Conservation (phyloP, 305 asterid genomes). For the Fraxinus velutina region DNA sequence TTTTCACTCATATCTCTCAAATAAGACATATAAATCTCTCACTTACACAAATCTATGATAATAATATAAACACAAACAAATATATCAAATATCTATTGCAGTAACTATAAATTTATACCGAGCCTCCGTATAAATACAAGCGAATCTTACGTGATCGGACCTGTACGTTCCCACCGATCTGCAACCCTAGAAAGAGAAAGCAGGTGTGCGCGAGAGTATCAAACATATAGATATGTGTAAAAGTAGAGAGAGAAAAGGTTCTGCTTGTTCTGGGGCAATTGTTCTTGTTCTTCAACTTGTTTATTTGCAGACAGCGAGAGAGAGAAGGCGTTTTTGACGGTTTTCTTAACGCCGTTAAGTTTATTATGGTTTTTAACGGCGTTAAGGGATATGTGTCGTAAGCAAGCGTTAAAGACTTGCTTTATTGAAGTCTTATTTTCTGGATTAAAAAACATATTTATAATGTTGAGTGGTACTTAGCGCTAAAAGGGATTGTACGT, state of each 20-base stretch:
- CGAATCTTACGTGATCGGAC: constrained; percentile 35
- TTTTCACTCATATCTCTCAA: constrained; percentile 21
- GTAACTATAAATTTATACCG: constrained; percentile 10
- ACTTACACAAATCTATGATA: constrained; percentile 1
- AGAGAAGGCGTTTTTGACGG: constrained; percentile 32
- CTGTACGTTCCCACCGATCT: constrained; percentile 32
- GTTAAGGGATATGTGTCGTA: constrained; percentile 26
- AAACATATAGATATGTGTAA: constrained; percentile 21
- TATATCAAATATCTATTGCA: not conserved
- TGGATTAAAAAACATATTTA: not conserved
- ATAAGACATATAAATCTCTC: constrained; percentile 6
- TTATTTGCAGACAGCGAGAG: constrained; percentile 27
- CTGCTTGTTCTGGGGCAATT: constrained; percentile 30
- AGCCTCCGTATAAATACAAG: constrained; percentile 19
- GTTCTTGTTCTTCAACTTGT: constrained; percentile 27
- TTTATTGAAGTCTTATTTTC: not conserved
- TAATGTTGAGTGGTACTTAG: constrained; percentile 13
- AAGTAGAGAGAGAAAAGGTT: constrained; percentile 19
- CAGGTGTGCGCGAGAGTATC: constrained; percentile 23
- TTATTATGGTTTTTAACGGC: constrained; percentile 32
- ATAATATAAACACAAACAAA: not conserved
- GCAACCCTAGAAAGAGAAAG: constrained; percentile 35
- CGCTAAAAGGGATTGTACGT: constrained; percentile 15
- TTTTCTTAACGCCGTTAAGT: constrained; percentile 42
- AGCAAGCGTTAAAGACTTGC: constrained; percentile 8